Percentiles rank a stretch among this genome's conserved stretches.
Conservation (phyloP, 345 rosid genomes). For the Cardamine resedifolia region DNA sequence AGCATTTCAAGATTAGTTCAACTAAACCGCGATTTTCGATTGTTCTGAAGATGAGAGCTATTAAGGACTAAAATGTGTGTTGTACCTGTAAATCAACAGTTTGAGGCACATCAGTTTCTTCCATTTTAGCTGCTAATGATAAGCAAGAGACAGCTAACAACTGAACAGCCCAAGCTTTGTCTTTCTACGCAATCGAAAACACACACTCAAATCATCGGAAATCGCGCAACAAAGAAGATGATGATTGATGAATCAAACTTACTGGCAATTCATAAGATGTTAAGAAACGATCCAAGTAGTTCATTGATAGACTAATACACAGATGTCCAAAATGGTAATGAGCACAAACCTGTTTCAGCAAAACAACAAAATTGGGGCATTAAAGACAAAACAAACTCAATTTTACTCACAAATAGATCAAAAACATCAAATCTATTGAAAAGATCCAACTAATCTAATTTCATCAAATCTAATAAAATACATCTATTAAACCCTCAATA, state of each 20-base stretch:
- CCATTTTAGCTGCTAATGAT: slow-evolving; percentile 77
- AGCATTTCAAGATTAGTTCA: slow-evolving; percentile 10
- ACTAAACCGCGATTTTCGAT: not conserved
- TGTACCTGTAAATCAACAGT: slow-evolving; percentile 68
- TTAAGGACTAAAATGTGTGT: slow-evolving; percentile 17
- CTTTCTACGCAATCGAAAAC: slow-evolving; percentile 43
- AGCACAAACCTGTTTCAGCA: slow-evolving; percentile 56
- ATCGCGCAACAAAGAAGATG: not conserved
- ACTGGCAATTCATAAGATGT: slow-evolving; percentile 64
- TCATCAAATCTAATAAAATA: slow-evolving; percentile 10
- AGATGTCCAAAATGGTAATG: slow-evolving; percentile 57
- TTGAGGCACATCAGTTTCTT: slow-evolving; percentile 60
- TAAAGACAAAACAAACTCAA: slow-evolving; percentile 29
- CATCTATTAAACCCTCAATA: too few species aligned
- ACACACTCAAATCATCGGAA: not conserved
- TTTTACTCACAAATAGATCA: slow-evolving; percentile 20
- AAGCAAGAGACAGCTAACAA: slow-evolving; percentile 69
- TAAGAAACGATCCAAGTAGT: slow-evolving; percentile 73
- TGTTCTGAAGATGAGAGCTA: not conserved
- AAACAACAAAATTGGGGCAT: slow-evolving; percentile 11
- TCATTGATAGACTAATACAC: slow-evolving; percentile 52
- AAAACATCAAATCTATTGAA: slow-evolving; percentile 21
- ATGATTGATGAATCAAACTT: slow-evolving; percentile 37
- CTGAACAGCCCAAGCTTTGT: slow-evolving; percentile 63
- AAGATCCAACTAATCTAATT: slow-evolving; percentile 23